Conservation (phyloP, 1,284 basidiomycete species). For the Cutaneotrichosporon sp. region DNA sequence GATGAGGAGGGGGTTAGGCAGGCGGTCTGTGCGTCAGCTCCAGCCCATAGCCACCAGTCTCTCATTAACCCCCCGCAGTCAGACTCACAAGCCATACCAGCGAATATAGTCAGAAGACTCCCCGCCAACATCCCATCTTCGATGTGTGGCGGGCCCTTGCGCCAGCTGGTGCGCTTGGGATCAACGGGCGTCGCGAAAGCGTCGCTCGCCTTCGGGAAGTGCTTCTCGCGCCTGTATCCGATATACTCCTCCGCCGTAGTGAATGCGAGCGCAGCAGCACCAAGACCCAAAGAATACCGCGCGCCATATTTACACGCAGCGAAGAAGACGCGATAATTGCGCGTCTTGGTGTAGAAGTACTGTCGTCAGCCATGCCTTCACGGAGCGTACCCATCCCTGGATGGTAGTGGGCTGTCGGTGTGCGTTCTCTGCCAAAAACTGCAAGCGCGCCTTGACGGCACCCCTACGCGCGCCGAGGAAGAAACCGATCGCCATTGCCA, state of each 20-base stretch:
- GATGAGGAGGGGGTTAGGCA: slow-evolving; percentile 42
- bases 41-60: background rate
- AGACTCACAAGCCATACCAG: slow-evolving; percentile 43
- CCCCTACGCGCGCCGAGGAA: slow-evolving; percentile 48
- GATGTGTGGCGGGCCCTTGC: slow-evolving; percentile 36
- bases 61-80: background rate
- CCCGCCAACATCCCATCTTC: slow-evolving; percentile 49
- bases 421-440: slow-evolving; percentile 53
- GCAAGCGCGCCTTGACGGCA: slow-evolving; percentile 41
- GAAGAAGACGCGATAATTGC: slow-evolving; percentile 51
- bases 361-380: slow-evolving; percentile 17
- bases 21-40: slow-evolving; percentile 35
- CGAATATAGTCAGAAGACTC: slow-evolving; percentile 34
- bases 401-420: slow-evolving; percentile 50
- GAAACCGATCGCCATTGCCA: slow-evolving; percentile 43
- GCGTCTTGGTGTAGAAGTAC: slow-evolving; percentile 54
- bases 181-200: slow-evolving; percentile 14
- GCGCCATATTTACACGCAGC: slow-evolving; percentile 38
- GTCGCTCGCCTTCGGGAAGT: slow-evolving; percentile 18
- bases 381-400: slow-evolving; percentile 49
- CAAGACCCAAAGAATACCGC: slow-evolving; percentile 39
- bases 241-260: slow-evolving; percentile 44
- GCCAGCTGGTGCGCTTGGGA: slow-evolving; percentile 35
- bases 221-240: slow-evolving; percentile 37
- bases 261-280: slow-evolving; percentile 39